A percentile compares a stretch with the other conserved stretches of the same genome.
These are phyloP conservation scores for Phytopythium oedochilum DNA, from an alignment of 352 stramenopile genomes.

Conservation along the genomic window DNA sequence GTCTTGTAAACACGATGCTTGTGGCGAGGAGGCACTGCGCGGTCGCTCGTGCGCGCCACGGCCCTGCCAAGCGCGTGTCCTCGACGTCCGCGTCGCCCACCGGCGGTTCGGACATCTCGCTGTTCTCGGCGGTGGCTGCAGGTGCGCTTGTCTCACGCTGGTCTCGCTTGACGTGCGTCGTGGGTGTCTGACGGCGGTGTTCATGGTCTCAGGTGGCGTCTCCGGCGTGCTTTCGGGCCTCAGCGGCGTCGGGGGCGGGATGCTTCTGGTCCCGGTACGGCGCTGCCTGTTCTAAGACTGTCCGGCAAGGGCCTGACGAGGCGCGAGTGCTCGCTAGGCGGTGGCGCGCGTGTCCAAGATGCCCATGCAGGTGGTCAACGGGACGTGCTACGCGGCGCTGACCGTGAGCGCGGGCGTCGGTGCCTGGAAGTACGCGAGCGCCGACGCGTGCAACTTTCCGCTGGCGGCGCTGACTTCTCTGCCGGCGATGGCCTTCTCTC, in stretches of 20 bases:
- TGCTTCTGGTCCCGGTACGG: conserved; percentile 18
- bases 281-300: not conserved
- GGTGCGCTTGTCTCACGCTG: no score
- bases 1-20: no score
- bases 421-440: conserved; percentile 16
- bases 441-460: conserved; percentile 17
- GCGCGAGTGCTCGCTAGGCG: conserved; percentile 2
- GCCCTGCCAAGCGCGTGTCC: not conserved
- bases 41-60: not conserved
- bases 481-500: conserved; percentile 15
- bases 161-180: no score
- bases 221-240: conserved; percentile 17
- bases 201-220: conserved; percentile 7
- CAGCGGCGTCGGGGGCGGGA: conserved; percentile 20
- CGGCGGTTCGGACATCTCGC: not conserved
- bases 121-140: not conserved
- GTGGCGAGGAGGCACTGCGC: not conserved
- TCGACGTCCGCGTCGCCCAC: not conserved
- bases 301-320: not conserved
- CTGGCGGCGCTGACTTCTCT: conserved; percentile 16
- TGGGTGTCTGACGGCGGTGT: not conserved
- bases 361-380: conserved; percentile 24
- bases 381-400: conserved; percentile 19
- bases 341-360: conserved; percentile 15
- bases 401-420: conserved; percentile 18